These are phyloP conservation scores for Cutaneotrichosporon mucoides DNA, from an alignment of 1,284 basidiomycete species.

Conservation along the genomic window DNA sequence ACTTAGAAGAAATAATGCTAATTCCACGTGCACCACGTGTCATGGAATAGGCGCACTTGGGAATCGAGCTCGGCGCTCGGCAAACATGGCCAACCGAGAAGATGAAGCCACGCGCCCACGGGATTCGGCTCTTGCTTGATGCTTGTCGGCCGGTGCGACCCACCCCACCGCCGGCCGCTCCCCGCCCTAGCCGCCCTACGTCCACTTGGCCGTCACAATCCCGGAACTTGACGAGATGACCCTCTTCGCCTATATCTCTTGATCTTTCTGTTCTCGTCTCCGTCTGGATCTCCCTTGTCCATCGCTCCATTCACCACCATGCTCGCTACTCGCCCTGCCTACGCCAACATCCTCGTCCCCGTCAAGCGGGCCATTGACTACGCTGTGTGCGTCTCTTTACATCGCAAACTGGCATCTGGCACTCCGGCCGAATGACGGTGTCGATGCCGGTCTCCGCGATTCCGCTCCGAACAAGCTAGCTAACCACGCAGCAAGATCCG, in stretches of 20 bases:
- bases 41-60: no score
- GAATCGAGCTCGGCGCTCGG: not conserved
- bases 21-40: not conserved
- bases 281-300: not conserved
- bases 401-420: no score
- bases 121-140: not conserved
- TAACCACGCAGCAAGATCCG: constrained; percentile 76
- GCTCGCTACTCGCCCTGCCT: constrained; percentile 65
- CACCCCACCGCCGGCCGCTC: no score
- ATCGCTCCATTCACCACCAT: constrained; percentile 49
- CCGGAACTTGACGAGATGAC: constrained; percentile 1
- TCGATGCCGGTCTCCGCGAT: no score
- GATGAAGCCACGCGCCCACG: not conserved
- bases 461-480: not conserved
- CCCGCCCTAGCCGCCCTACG: no score
- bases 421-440: no score
- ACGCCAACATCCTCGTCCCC: constrained; percentile 85
- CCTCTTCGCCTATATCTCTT: constrained; percentile 3
- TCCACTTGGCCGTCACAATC: no score
- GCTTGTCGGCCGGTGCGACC: not conserved
- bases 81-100: constrained; percentile 1
- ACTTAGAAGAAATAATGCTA: not conserved
- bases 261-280: constrained; percentile 2
- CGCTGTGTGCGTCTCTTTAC: constrained; percentile 27
- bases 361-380: constrained; percentile 69